Base-by-base conservation (phyloP, 208 protist species). In the Wallacemonas sp. region DNA sequence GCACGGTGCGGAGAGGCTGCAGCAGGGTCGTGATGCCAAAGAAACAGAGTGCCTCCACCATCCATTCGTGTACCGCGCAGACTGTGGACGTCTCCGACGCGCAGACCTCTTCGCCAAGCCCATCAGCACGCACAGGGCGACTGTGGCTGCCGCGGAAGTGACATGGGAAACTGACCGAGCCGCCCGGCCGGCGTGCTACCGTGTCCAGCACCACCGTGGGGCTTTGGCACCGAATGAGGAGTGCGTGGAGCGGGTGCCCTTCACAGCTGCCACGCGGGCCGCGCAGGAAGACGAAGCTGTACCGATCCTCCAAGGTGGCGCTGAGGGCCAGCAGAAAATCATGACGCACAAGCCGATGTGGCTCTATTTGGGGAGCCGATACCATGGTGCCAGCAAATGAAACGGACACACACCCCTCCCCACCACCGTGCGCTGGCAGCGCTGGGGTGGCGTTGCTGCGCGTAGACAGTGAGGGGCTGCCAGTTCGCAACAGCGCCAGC, bases 241-340 rank as follows among this genome's bases (percentile, higher is more conserved):
- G 31, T 51, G 62, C 60, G 42, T 66, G 65, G n/a, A 87, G 69
- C 0, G 80, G 80, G 34, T 87, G 75, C 38, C 24, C 36, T 26
- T 2, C 42, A 21, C 14, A 9, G 14, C 36, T 38, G 21, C 51
- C 28, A 6, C 15, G 34, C 2, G 34, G 63, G 22, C 74, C 63
- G 38, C 70, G 77, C 5, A 70, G 45, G 42, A 91, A 72, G 11
- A 91, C 61, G 41, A 74, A 80, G 8, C 65, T 17, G 64, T 91
- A 91, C 5, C 85, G 80, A 38, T 55, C 68, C 64, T 76, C 66
- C 58, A 91, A 71, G 1, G 76, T 72, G 27, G 45, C 72, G 34
- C 66, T 44, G 26, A 88, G 42, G 14, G 77, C 72, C 45, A 71
- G 75, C 44, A 78, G 67, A 51, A 87, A 88, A 72, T 91, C 81